Base-by-base conservation (phyloP, 768 basidiomycete species). In the Pleurotus cornucopiae region DNA sequence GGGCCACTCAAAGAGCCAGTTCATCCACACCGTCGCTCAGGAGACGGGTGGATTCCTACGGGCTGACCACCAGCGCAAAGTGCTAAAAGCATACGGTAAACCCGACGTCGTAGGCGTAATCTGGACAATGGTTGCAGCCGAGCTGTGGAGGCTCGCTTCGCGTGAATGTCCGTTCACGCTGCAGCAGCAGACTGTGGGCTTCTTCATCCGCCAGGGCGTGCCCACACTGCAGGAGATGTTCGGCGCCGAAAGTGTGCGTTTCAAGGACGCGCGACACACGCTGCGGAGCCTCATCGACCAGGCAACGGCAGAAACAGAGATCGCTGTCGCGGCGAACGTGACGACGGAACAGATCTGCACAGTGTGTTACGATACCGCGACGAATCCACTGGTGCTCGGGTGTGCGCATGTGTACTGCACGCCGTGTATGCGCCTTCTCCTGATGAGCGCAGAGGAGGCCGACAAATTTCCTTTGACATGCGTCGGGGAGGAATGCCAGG, bases 381-480 rank as follows among this genome's bases (percentile, higher is more conserved):
- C 74, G 0, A 64, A 72, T 47, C 75, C 79, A 1, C 67, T 77
- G 16, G 55, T 64, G 26, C 68, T 83, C 16, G 69, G 63, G 0
- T 84, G 82, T 57, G 74, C 74, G 6, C 82, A 84, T 60, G 60
- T 68, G 9, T 82, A 81, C 60, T 84, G 82, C 61, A 67, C 71
- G 4, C 67, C 66, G 13, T 84, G 82, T 58, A 57, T 83, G 16
- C 71, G 69, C 12, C 79, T 78, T 61, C 79, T 76, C 60, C 63
- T 83, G 43, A 62, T 64, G 11, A 39, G 46, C n/a, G 74, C 75
- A 7, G 76, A 77, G 1, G 73, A 78, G 14, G 63, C 66, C 21
- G 71, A 71, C 57, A 57, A 18, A 4, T 88, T 89, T 68, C 88
- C 88, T 0, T 65, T 90, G 5, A 72, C 63, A 12, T 91, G 89